Percentiles rank a stretch among this genome's conserved stretches.
Evolutionary conservation across 257 asterid species (phyloP).

Genomic region (Nicotiana obtusifolia): DNA sequence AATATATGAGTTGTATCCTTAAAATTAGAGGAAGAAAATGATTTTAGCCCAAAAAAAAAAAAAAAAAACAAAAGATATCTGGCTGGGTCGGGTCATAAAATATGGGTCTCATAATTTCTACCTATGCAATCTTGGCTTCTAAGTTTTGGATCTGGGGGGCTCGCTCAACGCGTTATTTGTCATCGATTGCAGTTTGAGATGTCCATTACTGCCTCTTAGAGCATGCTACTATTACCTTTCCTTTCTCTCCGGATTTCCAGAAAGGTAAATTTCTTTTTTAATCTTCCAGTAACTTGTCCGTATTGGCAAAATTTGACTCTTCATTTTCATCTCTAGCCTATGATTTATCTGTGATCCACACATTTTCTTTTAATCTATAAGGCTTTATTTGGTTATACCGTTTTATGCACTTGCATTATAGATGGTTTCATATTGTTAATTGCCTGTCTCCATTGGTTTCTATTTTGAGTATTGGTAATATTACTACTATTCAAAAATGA

Average conservation of each 20-base stretch:
- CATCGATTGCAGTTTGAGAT: not conserved
- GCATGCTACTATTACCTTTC: not conserved
- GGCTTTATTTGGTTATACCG: not conserved
- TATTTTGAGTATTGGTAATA: not conserved
- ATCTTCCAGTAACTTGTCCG: not conserved
- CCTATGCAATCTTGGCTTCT: not conserved
- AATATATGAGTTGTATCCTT: no score
- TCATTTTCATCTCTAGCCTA: not conserved
- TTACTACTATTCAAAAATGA: not conserved
- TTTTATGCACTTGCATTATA: not conserved
- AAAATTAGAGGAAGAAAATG: no score
- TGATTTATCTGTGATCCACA: not conserved
- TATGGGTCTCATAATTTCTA: not conserved
- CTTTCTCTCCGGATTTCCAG: not conserved
- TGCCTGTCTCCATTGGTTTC: not conserved
- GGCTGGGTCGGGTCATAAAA: not conserved
- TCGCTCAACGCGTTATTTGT: not conserved
- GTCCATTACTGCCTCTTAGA: not conserved
- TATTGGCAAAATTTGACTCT: not conserved
- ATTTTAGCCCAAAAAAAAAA: no score
- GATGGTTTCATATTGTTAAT: not conserved
- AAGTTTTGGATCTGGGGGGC: not conserved
- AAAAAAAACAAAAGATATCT: no score
- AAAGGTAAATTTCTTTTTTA: not conserved
- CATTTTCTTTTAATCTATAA: not conserved